Evolutionary conservation across 1,284 basidiomycete species (phyloP).

Genomic region (Ustanciosporium gigantosporum): DNA sequence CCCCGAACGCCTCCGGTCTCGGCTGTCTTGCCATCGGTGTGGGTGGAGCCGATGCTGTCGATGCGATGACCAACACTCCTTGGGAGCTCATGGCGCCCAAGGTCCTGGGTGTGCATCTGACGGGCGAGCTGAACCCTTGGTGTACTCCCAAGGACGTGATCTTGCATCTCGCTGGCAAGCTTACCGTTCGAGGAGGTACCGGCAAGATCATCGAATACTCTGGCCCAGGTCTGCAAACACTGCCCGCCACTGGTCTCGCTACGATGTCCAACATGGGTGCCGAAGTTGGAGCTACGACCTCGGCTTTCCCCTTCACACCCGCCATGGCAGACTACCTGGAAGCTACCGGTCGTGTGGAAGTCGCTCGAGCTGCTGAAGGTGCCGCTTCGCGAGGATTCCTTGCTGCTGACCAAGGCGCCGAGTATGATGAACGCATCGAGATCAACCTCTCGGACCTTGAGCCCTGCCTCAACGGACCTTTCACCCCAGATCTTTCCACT

Average conservation of each 20-base stretch:
- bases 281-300: slow-evolving; percentile 97
- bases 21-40: slow-evolving; percentile 99
- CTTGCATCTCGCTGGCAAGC: slow-evolving; percentile 86
- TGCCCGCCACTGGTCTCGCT: slow-evolving; percentile 93
- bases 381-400: slow-evolving; percentile 80
- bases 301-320: slow-evolving; percentile 91
- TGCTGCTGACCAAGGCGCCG: slow-evolving; percentile 80
- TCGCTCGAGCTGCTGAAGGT: slow-evolving; percentile 81
- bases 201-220: slow-evolving; percentile 97
- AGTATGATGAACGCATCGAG: slow-evolving; percentile 94
- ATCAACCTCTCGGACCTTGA: slow-evolving; percentile 91
- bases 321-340: slow-evolving; percentile 84
- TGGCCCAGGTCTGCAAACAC: slow-evolving; percentile 84
- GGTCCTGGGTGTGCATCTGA: slow-evolving; percentile 80
- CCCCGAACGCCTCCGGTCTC: slow-evolving; percentile 95
- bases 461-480: slow-evolving; percentile 89
- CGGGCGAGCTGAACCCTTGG: slow-evolving; percentile 86
- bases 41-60: slow-evolving; percentile 97
- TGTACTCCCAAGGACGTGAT: slow-evolving; percentile 96
- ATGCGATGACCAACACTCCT: slow-evolving; percentile 95
- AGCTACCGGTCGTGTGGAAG: slow-evolving; percentile 85
- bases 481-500: slow-evolving; percentile 95
- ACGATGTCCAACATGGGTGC: slow-evolving; percentile 99
- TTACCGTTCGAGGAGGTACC: slow-evolving; percentile 95
- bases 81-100: slow-evolving; percentile 97